phyloP scores from a whole-genome alignment of 306 rosid species.

The Cucumis hystrix region DNA sequence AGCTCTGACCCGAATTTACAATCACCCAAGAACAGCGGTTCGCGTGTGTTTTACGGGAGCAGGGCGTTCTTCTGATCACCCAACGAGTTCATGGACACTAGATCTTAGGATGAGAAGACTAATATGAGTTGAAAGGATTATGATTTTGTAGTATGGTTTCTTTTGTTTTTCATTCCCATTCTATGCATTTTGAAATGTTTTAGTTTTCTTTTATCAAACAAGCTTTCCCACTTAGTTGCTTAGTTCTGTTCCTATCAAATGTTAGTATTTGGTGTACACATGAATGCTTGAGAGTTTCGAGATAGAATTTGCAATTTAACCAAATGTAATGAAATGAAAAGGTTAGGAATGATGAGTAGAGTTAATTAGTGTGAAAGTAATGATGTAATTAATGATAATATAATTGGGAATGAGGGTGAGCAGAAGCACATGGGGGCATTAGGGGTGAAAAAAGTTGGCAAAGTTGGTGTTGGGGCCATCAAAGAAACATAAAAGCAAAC shows the following conservation, averaged over 20 bases:
- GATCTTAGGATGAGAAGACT: constrained; percentile 33
- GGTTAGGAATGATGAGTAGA: neutral
- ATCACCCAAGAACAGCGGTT: constrained; percentile 29
- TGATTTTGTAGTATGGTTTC: constrained; percentile 18
- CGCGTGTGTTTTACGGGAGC: constrained; percentile 90
- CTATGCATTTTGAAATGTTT: constrained; percentile 28
- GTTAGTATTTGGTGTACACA: neutral
- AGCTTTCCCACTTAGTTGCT: neutral
- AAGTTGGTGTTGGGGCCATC: neutral
- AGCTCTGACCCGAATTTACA: constrained; percentile 49
- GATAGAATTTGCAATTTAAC: no score
- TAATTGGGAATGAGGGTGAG: constrained; percentile 15
- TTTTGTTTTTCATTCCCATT: neutral
- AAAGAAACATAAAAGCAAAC: neutral
- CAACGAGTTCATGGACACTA: constrained; percentile 5
- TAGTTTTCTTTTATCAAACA: constrained; percentile 12
- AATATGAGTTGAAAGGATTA: constrained; percentile 31
- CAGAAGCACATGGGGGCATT: constrained; percentile 29
- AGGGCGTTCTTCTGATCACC: constrained; percentile 77
- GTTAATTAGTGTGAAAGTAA: constrained; percentile 8
- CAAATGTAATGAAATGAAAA: no score
- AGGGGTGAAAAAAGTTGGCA: neutral
- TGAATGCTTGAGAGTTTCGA: no score
- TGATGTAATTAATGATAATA: constrained; percentile 18
- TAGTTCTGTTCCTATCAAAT: neutral